Evolutionary conservation across 2,329 filamentous ascomycete species (phyloP), one percentile per base, ranked within the genome.

Genomic region (Colletotrichum orbiculare): DNA sequence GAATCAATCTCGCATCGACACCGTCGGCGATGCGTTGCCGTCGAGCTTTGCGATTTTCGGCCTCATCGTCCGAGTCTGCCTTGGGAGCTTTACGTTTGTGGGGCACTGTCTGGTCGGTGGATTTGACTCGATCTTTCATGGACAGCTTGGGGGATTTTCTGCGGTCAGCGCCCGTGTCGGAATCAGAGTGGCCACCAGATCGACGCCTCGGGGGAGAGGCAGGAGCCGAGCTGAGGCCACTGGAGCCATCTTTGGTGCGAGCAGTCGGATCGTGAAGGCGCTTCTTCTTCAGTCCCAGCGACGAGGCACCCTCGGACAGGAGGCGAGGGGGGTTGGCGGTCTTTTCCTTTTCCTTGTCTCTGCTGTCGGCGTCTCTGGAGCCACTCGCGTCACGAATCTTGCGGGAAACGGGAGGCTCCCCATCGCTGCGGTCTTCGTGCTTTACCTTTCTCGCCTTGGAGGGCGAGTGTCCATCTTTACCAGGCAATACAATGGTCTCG

Each of bases 401-500:
- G 54, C 76, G 71, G 35, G 75, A 72, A 13, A 71, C 74, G 9
- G 78, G 79, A 56, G 77, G 81, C 66, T 88, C 86, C 60, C 83
- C 82, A 62, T 88, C 87, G 70, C 83, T 86, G 71, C 81, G 85
- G 72, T 89, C 87, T 73, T 90, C 89, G 69, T 89, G 86, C 73
- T 89, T 90, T 50, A 86, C 80, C 76, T 89, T 90, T 64, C 87
- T 84, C 64, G 81, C 81, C 75, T 90, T 90, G 64, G 87, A 86
- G 1, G 87, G 87, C 33, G 87, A 90, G 71, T 87, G 80, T 43
- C 86, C 87, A 73, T 90, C 85, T 72, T 89, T 90, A 35, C 87
- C 87, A 10, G 87, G 84, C 39, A 91, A 76, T 41, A 92, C 89
- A 67, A 91, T 90, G 12, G 89, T 92, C 77, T 92, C 89, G 53